Base-by-base conservation (phyloP, 495 filamentous ascomycete species). In the Podospora australis region DNA sequence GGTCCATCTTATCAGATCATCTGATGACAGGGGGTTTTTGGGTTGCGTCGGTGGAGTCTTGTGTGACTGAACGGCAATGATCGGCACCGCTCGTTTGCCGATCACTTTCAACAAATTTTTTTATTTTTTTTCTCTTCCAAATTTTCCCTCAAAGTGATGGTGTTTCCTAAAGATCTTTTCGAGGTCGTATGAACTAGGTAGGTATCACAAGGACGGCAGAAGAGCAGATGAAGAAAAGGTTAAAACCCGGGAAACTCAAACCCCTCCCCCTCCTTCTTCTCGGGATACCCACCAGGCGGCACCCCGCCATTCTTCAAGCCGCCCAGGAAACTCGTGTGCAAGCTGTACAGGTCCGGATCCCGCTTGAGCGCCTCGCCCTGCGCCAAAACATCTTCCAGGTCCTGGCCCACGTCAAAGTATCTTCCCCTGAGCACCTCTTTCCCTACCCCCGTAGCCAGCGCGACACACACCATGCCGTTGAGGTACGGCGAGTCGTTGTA, bases 1-100 rank as follows among this genome's bases (percentile, higher is more conserved):
- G 32, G 50, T 49, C 34, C 50, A 60, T 63, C 60, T 63, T 63
- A 63, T 63, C 60, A 58, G 60, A 63, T 63, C 57, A 63, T 60
- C 58, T 43, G 55, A 59, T 59, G 9, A 41, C 55, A n/a, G n/a
- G n/a, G n/a, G n/a, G n/a, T n/a, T n/a, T n/a, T n/a, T n/a, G n/a
- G n/a, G n/a, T n/a, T n/a, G n/a, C n/a, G n/a, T n/a, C n/a, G n/a
- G n/a, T n/a, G n/a, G n/a, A n/a, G n/a, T n/a, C n/a, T n/a, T n/a
- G n/a, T n/a, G n/a, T n/a, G n/a, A n/a, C n/a, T n/a, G 2, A 20
- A 29, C 10, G 6, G 9, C 23, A 17, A 24, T 32, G 29, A 23
- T 30, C 32, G 16, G 14, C 21, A 19, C 19, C 2, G 44, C 28
- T 10, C 26, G 16, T 8, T 11, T 11, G 7, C 34, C 9, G 14